Percentiles rank a stretch among this genome's conserved stretches.
These are phyloP conservation scores for Yueomyces sp. DNA, from an alignment of 805 yeast species.

Conservation along the genomic window DNA sequence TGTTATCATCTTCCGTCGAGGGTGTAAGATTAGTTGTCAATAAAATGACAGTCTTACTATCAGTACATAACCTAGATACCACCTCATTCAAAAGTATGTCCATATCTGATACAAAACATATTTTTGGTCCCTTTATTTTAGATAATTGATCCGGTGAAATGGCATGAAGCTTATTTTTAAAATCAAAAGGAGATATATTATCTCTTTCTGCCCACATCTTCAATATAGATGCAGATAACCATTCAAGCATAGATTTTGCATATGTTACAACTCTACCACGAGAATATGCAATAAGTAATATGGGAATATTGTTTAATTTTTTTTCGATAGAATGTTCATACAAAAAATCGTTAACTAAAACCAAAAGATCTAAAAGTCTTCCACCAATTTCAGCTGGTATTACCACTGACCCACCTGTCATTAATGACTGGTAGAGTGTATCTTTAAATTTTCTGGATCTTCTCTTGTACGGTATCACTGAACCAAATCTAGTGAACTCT, in stretches of 20 bases:
- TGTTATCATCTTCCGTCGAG: slow-evolving; percentile 26
- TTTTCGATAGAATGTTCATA: slow-evolving; percentile 25
- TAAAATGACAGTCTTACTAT: slow-evolving; percentile 55
- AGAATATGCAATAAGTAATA: slow-evolving; percentile 61
- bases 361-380: slow-evolving; percentile 67
- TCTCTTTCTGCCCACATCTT: slow-evolving; percentile 71
- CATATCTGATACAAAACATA: slow-evolving; percentile 59
- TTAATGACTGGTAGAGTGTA: slow-evolving; percentile 36
- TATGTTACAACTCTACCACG: slow-evolving; percentile 67
- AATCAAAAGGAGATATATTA: slow-evolving; percentile 59
- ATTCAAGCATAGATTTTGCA: slow-evolving; percentile 84
- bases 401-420: slow-evolving; percentile 49
- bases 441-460: slow-evolving; percentile 56
- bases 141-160: slow-evolving; percentile 42
- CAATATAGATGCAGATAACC: slow-evolving; percentile 86
- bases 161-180: slow-evolving; percentile 44
- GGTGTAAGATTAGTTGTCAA: slow-evolving; percentile 36
- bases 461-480: slow-evolving; percentile 44
- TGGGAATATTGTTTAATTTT: slow-evolving; percentile 38
- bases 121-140: slow-evolving; percentile 53
- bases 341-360: slow-evolving; percentile 56
- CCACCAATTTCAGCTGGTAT: slow-evolving; percentile 75
- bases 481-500: slow-evolving; percentile 42
- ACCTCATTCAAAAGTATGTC: slow-evolving; percentile 50
- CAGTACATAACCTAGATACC: slow-evolving; percentile 42